phyloP scores from a whole-genome alignment of 1,139 yeast species.

The Magnusiomyces suaveolens region DNA sequence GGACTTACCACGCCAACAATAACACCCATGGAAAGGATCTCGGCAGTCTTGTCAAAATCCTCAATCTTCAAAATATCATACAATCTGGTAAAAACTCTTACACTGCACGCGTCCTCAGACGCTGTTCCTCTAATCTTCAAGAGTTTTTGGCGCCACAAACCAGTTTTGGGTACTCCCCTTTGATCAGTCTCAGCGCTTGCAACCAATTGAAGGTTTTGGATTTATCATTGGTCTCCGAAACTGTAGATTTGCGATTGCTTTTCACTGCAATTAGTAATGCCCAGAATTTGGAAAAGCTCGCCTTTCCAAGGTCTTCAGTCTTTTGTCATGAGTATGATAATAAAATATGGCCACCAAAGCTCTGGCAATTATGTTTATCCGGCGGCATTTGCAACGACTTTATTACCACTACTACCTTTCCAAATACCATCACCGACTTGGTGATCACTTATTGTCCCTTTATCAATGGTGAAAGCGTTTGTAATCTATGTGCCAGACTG shows the following conservation, averaged over 20 bases:
- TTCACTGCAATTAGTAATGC: slow-evolving; percentile 64
- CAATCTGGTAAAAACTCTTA: slow-evolving; percentile 92
- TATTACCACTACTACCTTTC: slow-evolving; percentile 55
- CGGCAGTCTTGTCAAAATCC: slow-evolving; percentile 30
- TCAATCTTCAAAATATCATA: slow-evolving; percentile 69
- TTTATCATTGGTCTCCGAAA: slow-evolving; percentile 82
- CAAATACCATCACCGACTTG: slow-evolving; percentile 56
- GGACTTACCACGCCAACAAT: slow-evolving; percentile 1
- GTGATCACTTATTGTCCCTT: slow-evolving; percentile 86
- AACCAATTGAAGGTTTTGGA: slow-evolving; percentile 55
- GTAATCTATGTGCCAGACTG: slow-evolving; percentile 48
- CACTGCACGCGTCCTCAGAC: slow-evolving; percentile 68
- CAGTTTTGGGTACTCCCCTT: slow-evolving; percentile 84
- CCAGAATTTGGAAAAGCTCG: slow-evolving; percentile 55
- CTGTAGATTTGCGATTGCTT: slow-evolving; percentile 69
- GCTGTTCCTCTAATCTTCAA: slow-evolving; percentile 56
- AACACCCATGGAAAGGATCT: slow-evolving; percentile 18
- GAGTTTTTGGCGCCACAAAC: slow-evolving; percentile 87
- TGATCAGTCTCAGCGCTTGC: slow-evolving; percentile 69
- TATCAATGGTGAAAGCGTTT: slow-evolving; percentile 49
- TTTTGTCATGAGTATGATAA: slow-evolving; percentile 54
- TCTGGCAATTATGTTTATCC: slow-evolving; percentile 63
- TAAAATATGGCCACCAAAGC: slow-evolving; percentile 70
- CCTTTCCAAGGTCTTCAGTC: slow-evolving; percentile 83
- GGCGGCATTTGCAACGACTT: slow-evolving; percentile 87